Conservation (phyloP, 192 early-diverging fungal species). For the Jimgerdemannia flammicorona region DNA sequence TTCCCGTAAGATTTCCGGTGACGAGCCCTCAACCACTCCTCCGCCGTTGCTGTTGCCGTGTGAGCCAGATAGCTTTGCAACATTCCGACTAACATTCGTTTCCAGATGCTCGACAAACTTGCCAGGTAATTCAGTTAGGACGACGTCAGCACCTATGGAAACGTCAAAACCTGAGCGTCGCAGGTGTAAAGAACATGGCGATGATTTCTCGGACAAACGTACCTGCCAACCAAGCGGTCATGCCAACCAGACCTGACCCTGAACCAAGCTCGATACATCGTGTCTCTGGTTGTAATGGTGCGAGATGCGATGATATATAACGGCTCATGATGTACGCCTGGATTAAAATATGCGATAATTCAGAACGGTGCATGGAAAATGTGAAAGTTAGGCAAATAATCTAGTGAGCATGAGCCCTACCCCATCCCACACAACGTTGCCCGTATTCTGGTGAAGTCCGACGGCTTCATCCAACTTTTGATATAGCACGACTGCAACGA, state of each 20-base stretch:
- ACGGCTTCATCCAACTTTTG: constrained; percentile 28
- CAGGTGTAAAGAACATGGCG: not conserved
- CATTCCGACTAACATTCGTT: constrained; percentile 8
- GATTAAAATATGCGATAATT: not conserved
- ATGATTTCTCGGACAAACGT: not conserved
- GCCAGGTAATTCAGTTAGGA: constrained; percentile 29
- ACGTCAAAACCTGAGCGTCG: not conserved
- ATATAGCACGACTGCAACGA: constrained; percentile 17
- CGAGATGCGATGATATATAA: constrained; percentile 18
- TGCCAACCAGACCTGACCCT: constrained; percentile 32
- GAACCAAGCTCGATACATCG: constrained; percentile 30
- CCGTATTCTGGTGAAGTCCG: constrained; percentile 32
- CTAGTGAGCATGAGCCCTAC: constrained; percentile 10
- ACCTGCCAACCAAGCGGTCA: constrained; percentile 28
- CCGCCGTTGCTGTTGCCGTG: not conserved
- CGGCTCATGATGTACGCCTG: constrained; percentile 30
- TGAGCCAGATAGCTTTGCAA: not conserved
- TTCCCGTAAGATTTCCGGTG: not conserved
- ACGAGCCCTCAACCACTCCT: not conserved
- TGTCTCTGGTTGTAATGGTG: constrained; percentile 16
- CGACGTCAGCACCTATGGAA: constrained; percentile 18
- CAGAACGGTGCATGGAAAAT: not conserved
- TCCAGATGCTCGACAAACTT: constrained; percentile 20
- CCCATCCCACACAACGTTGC: constrained; percentile 36
- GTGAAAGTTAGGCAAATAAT: too few species aligned